These are phyloP conservation scores for Ascoidea rubescens DNA, from an alignment of 805 yeast genomes.

Conservation along the genomic window DNA sequence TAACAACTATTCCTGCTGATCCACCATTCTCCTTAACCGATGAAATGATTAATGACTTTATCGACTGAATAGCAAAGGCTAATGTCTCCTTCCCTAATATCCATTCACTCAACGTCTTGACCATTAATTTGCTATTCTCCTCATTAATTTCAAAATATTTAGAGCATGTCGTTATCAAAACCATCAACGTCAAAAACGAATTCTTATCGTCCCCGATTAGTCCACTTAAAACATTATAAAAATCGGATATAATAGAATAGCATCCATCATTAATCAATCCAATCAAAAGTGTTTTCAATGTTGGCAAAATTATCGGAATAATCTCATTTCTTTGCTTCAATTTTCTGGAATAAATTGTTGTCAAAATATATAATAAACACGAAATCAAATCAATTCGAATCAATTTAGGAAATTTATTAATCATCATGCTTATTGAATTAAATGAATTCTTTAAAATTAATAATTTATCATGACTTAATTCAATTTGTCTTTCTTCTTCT, in stretches of 20 bases:
- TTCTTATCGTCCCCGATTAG: constrained; percentile 18
- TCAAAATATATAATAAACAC: constrained; percentile 50
- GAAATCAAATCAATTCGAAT: constrained; percentile 61
- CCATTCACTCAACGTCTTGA: constrained; percentile 21
- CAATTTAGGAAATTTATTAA: constrained; percentile 48
- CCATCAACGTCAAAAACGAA: constrained; percentile 28
- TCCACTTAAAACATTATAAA: constrained; percentile 9
- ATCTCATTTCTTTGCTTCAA: constrained; percentile 22
- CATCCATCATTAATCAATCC: constrained; percentile 14
- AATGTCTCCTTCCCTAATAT: constrained; percentile 22
- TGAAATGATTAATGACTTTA: constrained; percentile 38
- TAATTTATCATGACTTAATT: constrained; percentile 20
- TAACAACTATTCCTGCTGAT: constrained; percentile 25
- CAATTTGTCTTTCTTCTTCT: not conserved
- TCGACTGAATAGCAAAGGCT: constrained; percentile 41
- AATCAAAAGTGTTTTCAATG: constrained; percentile 30
- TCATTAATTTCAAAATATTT: constrained; percentile 19
- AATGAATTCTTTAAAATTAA: constrained; percentile 33
- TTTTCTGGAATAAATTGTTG: constrained; percentile 35
- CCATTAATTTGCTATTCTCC: constrained; percentile 23
- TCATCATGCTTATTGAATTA: constrained; percentile 44
- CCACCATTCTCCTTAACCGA: constrained; percentile 12
- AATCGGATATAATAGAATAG: not conserved
- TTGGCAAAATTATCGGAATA: constrained; percentile 37
- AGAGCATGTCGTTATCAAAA: constrained; percentile 27